phyloP scores from a whole-genome alignment of 352 stramenopile species.

The Phytophthora lateralis region DNA sequence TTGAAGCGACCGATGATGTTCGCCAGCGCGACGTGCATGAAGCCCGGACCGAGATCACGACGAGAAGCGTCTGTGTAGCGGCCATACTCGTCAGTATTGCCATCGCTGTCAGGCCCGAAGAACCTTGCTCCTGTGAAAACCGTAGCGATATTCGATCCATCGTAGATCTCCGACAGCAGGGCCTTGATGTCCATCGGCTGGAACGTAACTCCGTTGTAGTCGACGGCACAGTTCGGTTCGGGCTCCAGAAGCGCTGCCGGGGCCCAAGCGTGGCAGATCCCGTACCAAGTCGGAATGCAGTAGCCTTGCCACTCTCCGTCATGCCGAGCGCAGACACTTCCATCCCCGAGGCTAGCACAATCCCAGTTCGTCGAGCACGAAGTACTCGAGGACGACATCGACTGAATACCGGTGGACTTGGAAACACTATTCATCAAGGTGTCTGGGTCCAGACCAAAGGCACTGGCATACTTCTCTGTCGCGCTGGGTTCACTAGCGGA shows the following conservation, averaged over 20 bases:
- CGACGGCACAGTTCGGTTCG: slow-evolving; percentile 48
- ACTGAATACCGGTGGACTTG: slow-evolving; percentile 37
- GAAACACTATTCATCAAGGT: slow-evolving; percentile 44
- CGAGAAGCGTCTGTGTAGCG: slow-evolving; percentile 45
- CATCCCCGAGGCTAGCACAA: slow-evolving; percentile 30
- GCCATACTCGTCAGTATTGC: slow-evolving; percentile 46
- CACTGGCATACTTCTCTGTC: slow-evolving; percentile 50
- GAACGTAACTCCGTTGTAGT: slow-evolving; percentile 51
- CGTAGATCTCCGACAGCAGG: slow-evolving; percentile 48
- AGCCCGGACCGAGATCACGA: slow-evolving; percentile 53
- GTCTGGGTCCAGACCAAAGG: slow-evolving; percentile 43
- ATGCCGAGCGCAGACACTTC: slow-evolving; percentile 40
- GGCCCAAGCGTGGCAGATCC: slow-evolving; percentile 55
- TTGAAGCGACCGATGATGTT: slow-evolving; percentile 55
- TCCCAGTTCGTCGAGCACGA: slow-evolving; percentile 40
- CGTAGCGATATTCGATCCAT: slow-evolving; percentile 40
- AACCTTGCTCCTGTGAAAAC: slow-evolving; percentile 53
- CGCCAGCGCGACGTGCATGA: slow-evolving; percentile 51
- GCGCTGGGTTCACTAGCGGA: slow-evolving; percentile 32
- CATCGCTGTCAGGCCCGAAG: slow-evolving; percentile 29
- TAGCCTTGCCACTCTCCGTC: slow-evolving; percentile 39
- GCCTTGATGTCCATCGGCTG: slow-evolving; percentile 58
- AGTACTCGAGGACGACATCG: slow-evolving; percentile 28
- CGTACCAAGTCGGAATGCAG: slow-evolving; percentile 53
- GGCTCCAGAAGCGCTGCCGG: slow-evolving; percentile 47